Evolutionary conservation across 2,329 filamentous ascomycete species (phyloP), one percentile per base, ranked within the genome.

Genomic region (Epichloe coenophiala): DNA sequence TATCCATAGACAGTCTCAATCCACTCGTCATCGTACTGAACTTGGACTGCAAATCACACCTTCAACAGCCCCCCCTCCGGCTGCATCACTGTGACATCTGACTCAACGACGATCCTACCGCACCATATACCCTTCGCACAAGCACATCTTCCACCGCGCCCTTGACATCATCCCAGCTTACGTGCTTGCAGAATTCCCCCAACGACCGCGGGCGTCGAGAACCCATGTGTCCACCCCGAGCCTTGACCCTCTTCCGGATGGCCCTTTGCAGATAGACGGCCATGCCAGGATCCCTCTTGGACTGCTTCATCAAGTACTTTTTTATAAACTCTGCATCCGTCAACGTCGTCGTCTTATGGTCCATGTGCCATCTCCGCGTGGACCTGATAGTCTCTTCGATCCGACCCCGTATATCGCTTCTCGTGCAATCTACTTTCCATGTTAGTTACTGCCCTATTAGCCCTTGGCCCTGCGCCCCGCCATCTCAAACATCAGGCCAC

Each of bases 331-430:
- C 50, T 15, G 56, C 57, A 35, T 68, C 66, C n/a, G 53, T 35
- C 40, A 61, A 54, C 27, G 40, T 45, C 2, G 65, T 68, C 5
- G 55, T 60, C 49, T 68, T 68, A 57, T 66, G 64, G 33, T 68
- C 66, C 31, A 58, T 59, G 53, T 69, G 65, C 67, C 67, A 69
- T 39, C 66, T 64, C 41, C 64, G 62, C 9, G 67, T 69, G 0
- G 67, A 69, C 48, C 56, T 57, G 51, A 69, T 60, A 17, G 64
- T 53, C 38, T 69, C 65, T n/a, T 59, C 52, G 43, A 69, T 63
- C 38, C 66, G 66, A 4, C 47, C 47, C 5, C 57, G 55, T 41
- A 54, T 47, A 13, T 50, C n/a, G 45, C 48, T 47, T 15, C 38
- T 31, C 13, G 49, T 36, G 47, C 43, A 51, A 1, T 46, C 51